Conservation (phyloP, 805 yeast genomes). For the Metschnikowia baotianmanensis region DNA sequence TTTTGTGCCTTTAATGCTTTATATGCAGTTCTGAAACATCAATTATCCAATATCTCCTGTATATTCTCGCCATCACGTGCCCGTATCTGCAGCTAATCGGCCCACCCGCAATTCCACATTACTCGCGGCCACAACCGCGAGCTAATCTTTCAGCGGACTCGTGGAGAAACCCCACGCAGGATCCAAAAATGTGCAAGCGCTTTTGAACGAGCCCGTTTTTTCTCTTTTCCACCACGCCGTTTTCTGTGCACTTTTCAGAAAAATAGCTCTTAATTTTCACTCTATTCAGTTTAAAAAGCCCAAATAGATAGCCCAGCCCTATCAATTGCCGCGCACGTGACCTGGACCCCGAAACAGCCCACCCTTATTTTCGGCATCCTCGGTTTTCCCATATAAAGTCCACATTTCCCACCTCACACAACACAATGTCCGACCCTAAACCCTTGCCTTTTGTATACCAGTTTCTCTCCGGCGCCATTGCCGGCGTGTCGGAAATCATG, state of each 20-base stretch:
- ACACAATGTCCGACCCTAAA: constrained; percentile 26
- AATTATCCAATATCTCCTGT: too few species aligned
- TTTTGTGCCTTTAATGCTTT: too few species aligned
- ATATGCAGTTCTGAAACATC: too few species aligned
- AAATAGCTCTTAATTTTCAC: neutral
- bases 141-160: too few species aligned
- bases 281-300: too few species aligned
- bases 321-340: too few species aligned
- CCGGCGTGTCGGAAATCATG: constrained; percentile 94
- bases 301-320: too few species aligned
- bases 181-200: neutral
- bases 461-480: constrained; percentile 85
- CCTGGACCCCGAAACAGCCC: neutral
- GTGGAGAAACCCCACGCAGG: too few species aligned
- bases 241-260: neutral
- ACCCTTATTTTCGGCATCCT: neutral
- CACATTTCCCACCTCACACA: neutral
- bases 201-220: neutral
- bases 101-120: neutral
- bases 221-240: neutral
- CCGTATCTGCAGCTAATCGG: too few species aligned
- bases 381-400: neutral
- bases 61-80: too few species aligned
- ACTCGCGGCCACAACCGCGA: neutral
- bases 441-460: constrained; percentile 85